These are phyloP conservation scores for Helenozyma rhizophorensis DNA, from an alignment of 805 yeast species.

Conservation along the genomic window DNA sequence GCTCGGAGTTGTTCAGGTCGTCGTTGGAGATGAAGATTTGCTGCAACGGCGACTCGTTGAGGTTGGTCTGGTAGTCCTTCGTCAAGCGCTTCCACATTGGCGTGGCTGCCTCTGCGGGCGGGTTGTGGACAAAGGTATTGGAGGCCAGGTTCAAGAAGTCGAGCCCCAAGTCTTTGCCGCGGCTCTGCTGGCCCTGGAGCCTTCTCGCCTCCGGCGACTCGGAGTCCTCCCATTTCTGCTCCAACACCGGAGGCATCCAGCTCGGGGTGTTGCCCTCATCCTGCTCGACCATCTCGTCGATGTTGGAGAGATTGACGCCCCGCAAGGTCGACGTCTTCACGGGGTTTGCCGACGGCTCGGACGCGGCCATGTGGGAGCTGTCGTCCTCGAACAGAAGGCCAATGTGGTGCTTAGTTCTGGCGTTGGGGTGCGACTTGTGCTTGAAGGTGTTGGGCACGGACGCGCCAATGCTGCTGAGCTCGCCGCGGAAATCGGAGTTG, in stretches of 20 bases:
- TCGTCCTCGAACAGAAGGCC: conserved; percentile 15
- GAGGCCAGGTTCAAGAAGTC: conserved; percentile 17
- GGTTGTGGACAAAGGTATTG: conserved; percentile 32
- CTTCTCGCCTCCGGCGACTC: neutral
- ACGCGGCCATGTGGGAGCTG: conserved; percentile 1
- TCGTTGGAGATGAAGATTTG: conserved; percentile 27
- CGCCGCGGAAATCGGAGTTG: conserved; percentile 27
- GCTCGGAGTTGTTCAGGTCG: conserved; percentile 5
- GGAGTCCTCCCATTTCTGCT: conserved; percentile 30
- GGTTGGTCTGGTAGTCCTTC: conserved; percentile 23
- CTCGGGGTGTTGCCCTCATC: conserved; percentile 26
- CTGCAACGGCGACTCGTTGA: conserved; percentile 24
- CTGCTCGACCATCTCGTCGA: neutral
- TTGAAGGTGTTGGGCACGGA: conserved; percentile 43
- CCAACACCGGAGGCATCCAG: conserved; percentile 41
- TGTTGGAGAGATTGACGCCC: neutral
- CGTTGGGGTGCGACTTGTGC: conserved; percentile 43
- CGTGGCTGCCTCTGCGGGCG: conserved; percentile 6
- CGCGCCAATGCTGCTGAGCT: conserved; percentile 11
- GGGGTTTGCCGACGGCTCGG: conserved; percentile 6
- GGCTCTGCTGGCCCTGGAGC: too few relatives aligned
- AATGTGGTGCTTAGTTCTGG: conserved; percentile 33
- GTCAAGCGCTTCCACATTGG: conserved; percentile 30
- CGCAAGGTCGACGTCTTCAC: conserved; percentile 25
- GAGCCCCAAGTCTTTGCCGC: conserved; percentile 1